Percentiles rank a stretch among this genome's conserved stretches.
phyloP scores from a whole-genome alignment of 805 yeast genomes.

The Isabelozyma gotoi region DNA sequence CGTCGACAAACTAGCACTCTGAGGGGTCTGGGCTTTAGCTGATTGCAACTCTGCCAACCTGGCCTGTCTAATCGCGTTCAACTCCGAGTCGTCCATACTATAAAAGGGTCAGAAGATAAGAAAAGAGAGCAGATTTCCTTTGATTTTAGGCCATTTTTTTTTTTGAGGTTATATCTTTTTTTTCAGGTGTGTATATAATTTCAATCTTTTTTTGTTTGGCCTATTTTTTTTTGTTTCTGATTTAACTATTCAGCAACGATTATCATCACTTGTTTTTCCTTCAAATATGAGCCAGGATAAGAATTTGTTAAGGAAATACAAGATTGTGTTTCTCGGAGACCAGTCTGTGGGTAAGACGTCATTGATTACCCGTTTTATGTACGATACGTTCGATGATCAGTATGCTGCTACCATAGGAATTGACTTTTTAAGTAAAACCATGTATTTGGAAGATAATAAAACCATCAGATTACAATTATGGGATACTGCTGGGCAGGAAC shows the following conservation, averaged over 20 bases:
- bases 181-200: not conserved
- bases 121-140: not conserved
- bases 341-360: constrained; percentile 96
- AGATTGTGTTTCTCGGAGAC: constrained; percentile 95
- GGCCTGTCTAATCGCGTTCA: constrained; percentile 91
- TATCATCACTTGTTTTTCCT: not conserved
- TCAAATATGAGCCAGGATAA: constrained; percentile 12
- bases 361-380: constrained; percentile 94
- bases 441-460: constrained; percentile 89
- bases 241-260: not conserved
- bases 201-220: not conserved
- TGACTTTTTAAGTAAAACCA: constrained; percentile 89
- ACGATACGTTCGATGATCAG: constrained; percentile 94
- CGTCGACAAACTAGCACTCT: constrained; percentile 48
- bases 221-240: constrained; percentile 1
- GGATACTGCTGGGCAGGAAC: constrained; percentile 98
- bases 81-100: constrained; percentile 80
- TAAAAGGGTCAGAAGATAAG: not conserved
- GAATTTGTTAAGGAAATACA: constrained; percentile 60
- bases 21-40: constrained; percentile 35
- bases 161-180: not conserved
- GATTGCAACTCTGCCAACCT: constrained; percentile 80
- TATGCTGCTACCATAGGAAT: constrained; percentile 97
- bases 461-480: constrained; percentile 93
- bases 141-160: not conserved